phyloP scores from a whole-genome alignment of 768 basidiomycete species.

The Bullera alba region DNA sequence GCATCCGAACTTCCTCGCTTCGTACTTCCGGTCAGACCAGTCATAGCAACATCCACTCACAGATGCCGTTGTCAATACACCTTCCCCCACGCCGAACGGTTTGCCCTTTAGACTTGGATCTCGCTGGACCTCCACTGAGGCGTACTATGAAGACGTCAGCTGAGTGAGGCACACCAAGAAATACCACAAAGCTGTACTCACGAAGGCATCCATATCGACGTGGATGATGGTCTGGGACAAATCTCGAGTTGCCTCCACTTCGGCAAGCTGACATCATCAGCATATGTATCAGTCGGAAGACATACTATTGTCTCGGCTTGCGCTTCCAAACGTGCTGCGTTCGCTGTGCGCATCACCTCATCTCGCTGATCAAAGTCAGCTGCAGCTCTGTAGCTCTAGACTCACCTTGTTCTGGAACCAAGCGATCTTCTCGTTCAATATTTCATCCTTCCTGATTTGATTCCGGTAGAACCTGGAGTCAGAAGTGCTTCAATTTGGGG shows the following conservation, averaged over 20 bases:
- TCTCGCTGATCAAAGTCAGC: constrained; percentile 41
- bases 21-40: constrained; percentile 58
- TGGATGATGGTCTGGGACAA: constrained; percentile 80
- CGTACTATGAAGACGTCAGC: constrained; percentile 51
- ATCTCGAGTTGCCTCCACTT: constrained; percentile 70
- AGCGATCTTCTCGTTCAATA: constrained; percentile 68
- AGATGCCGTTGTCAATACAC: constrained; percentile 73
- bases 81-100: constrained; percentile 62
- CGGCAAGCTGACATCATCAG: constrained; percentile 48
- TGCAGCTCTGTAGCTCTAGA: constrained; percentile 59
- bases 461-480: constrained; percentile 52
- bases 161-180: constrained; percentile 51
- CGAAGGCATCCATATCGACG: constrained; percentile 91
- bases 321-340: constrained; percentile 57
- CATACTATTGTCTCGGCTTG: constrained; percentile 66
- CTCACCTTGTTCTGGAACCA: constrained; percentile 56
- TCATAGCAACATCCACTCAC: constrained; percentile 20
- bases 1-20: constrained; percentile 80
- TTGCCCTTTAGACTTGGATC: constrained; percentile 44
- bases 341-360: constrained; percentile 21
- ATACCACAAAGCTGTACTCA: constrained; percentile 41
- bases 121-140: constrained; percentile 41
- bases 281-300: constrained; percentile 1
- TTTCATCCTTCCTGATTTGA: constrained; percentile 82
- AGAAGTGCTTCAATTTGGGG: background rate